phyloP scores from a whole-genome alignment of 2,329 filamentous ascomycete species.

The Fusarium poae region DNA sequence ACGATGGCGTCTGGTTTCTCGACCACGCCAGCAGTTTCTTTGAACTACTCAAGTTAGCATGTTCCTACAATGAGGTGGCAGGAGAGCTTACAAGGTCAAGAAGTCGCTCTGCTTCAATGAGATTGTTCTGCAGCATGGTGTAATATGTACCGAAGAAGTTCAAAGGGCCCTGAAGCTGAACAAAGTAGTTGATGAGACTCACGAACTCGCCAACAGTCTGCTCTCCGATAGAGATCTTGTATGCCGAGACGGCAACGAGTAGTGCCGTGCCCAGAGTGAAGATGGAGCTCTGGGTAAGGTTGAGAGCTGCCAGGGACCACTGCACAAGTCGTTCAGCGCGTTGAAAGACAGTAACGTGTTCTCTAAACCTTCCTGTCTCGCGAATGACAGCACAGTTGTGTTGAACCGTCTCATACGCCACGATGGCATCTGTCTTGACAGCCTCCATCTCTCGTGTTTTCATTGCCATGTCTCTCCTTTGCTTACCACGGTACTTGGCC shows the following conservation, averaged over 20 bases:
- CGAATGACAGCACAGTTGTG: conserved; percentile 73
- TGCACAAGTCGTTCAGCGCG: conserved; percentile 49
- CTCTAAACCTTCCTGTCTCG: conserved; percentile 69
- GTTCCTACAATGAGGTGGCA: fast-evolving
- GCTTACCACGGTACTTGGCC: conserved; percentile 60
- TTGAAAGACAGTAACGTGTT: conserved; percentile 67
- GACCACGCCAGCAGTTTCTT: conserved; percentile 59
- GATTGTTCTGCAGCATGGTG: conserved; percentile 60
- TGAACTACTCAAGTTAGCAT: conserved; percentile 53
- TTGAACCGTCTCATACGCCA: conserved; percentile 70
- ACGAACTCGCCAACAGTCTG: conserved; percentile 70
- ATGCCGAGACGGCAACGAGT: conserved; percentile 72
- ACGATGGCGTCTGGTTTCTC: conserved; percentile 57
- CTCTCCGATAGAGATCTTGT: conserved; percentile 69
- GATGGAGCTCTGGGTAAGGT: conserved; percentile 73
- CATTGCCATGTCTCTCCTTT: conserved; percentile 59
- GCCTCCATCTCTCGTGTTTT: conserved; percentile 63
- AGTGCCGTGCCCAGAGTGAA: conserved; percentile 71
- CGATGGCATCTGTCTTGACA: conserved; percentile 62
- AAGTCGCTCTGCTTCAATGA: conserved; percentile 62
- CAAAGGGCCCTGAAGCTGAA: conserved; percentile 71
- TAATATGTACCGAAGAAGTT: conserved; percentile 70
- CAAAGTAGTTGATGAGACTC: conserved; percentile 68
- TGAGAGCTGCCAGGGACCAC: conserved; percentile 60
- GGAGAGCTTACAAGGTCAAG: conserved; percentile 56